Evolutionary conservation across 2,329 filamentous ascomycete genomes (phyloP), one percentile per base, ranked within the genome.

Genomic region (Tolypocladium paradoxum): DNA sequence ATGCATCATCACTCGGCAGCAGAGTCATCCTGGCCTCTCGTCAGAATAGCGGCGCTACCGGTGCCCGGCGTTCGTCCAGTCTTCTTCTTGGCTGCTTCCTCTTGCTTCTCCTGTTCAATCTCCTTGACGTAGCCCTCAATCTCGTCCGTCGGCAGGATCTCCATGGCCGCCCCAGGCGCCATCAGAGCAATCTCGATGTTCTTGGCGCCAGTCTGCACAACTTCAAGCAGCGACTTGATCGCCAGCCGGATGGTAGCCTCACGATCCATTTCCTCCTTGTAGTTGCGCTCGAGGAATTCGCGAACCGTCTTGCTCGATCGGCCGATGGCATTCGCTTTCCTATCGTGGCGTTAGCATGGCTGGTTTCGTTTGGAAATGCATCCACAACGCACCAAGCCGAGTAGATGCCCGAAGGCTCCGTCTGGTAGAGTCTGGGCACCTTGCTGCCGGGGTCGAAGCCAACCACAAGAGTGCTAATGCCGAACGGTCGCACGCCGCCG

Each of bases 171-270:
- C 51, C 90, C 91, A 7, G 93, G 91, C 8, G 90, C 88, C 90
- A 97, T 96, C 67, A 99, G 85, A 54, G 95, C 93, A 66, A 99
- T 97, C 76, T 99, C 93, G 65, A 99, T 99, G 74, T 99, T 99
- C 84, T 99, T 99, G 51, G 93, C 93, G 58, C 93, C 93, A 3
- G 93, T 99, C 75, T 99, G 93, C 57, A 99, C 93, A 52, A 99
- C 93, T 73, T 99, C 93, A 56, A 99, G 77, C 59, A 99, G 81
- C 38, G 93, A 99, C 79, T 99, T 99, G 78, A 99, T 95, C 8
- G 93, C 93, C 63, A 99, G 79, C 68, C 95, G 90, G 70, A 99
- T 95, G 43, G 95, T 97, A 64, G 90, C 86, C 74, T 96, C 90
- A 58, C 91, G 84, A 70, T 96, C 88, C 91, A 99, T 96, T 58